Percentiles rank a stretch among this genome's conserved stretches.
phyloP scores from a whole-genome alignment of 495 filamentous ascomycete genomes.

The Xylaria scruposa region DNA sequence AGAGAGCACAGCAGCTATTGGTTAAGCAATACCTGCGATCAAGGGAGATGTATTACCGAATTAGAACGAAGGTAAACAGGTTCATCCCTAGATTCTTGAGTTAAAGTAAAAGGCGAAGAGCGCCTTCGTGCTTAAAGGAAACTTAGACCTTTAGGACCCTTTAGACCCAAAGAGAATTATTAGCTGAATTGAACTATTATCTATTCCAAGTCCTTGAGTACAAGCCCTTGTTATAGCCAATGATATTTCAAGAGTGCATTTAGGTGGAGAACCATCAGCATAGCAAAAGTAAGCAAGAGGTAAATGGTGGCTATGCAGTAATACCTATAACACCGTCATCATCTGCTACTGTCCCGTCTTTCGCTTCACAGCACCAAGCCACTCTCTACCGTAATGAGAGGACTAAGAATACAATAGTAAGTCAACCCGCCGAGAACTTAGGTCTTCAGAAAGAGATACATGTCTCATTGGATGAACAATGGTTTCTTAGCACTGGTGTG shows the following conservation, averaged over 20 bases:
- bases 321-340: not conserved
- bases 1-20: too few relatives aligned
- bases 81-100: too few relatives aligned
- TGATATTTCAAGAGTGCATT: not conserved
- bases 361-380: not conserved
- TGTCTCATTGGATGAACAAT: not conserved
- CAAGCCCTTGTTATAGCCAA: too few relatives aligned
- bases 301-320: not conserved
- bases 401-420: not conserved
- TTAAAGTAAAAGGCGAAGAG: too few relatives aligned
- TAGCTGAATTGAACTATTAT: too few relatives aligned
- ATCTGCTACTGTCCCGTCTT: not conserved
- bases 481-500: not conserved
- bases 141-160: too few relatives aligned
- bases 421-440: not conserved
- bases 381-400: not conserved
- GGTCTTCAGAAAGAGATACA: not conserved
- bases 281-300: not conserved
- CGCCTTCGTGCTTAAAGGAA: too few relatives aligned
- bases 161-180: too few relatives aligned
- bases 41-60: too few relatives aligned
- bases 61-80: too few relatives aligned
- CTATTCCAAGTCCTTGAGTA: too few relatives aligned
- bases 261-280: not conserved
- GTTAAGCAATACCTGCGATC: too few relatives aligned